Conservation (phyloP, 345 rosid species). For the Lepidium didymum region DNA sequence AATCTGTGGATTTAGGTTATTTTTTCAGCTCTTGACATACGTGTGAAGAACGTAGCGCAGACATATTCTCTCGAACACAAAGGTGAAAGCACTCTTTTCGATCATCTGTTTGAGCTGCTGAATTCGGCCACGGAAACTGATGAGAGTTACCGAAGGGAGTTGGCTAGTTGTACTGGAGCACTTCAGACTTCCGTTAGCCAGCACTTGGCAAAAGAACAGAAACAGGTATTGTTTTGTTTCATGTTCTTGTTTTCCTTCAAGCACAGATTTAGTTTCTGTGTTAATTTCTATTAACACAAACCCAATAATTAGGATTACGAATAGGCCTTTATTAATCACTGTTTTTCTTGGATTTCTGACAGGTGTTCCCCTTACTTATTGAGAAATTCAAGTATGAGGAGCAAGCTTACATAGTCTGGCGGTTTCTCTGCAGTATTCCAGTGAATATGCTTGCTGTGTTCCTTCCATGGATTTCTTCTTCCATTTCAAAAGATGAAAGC, state of each 20-base stretch:
- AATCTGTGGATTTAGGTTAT: constrained; percentile 56
- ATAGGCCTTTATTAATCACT: background rate
- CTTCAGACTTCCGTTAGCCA: constrained; percentile 85
- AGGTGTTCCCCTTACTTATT: constrained; percentile 83
- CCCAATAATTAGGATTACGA: background rate
- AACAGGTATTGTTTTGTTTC: constrained; percentile 47
- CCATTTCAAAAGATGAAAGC: constrained; percentile 61
- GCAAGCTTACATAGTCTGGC: constrained; percentile 86
- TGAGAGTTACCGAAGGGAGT: constrained; percentile 70
- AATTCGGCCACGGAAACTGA: constrained; percentile 51
- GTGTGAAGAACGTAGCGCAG: constrained; percentile 92
- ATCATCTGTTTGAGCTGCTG: constrained; percentile 70
- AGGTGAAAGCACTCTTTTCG: constrained; percentile 80
- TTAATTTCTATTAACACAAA: constrained; percentile 1
- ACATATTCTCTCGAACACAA: constrained; percentile 93
- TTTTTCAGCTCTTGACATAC: constrained; percentile 91
- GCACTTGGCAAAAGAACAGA: constrained; percentile 97
- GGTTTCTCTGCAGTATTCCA: constrained; percentile 90
- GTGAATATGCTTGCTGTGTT: constrained; percentile 79
- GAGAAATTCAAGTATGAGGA: constrained; percentile 77
- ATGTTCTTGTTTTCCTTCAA: background rate
- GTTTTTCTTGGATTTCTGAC: background rate
- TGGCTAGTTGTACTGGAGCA: constrained; percentile 87
- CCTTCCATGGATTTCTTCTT: constrained; percentile 84
- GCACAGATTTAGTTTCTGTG: background rate